Conservation (phyloP, 2,329 filamentous ascomycete genomes). For the Fusarium poae region DNA sequence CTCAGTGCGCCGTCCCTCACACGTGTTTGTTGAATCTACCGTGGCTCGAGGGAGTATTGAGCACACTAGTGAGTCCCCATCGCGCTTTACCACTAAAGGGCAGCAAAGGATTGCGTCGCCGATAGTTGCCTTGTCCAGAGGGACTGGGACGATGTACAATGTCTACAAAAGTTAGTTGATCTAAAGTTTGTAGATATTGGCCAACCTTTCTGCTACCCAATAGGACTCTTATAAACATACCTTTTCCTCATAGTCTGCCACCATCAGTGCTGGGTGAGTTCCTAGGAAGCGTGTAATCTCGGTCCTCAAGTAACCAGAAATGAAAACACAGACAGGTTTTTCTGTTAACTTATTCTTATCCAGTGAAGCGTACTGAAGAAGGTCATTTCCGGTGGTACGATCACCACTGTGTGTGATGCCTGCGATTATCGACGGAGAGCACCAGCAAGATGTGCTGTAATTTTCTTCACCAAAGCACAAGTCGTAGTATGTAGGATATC, state of each 20-base stretch:
- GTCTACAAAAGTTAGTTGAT: neutral
- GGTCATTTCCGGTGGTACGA: accelerated
- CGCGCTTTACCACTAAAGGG: constrained; percentile 17
- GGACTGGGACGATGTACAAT: constrained; percentile 19
- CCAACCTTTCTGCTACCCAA: too few relatives aligned
- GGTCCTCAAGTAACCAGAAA: constrained; percentile 2
- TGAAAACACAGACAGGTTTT: constrained; percentile 15
- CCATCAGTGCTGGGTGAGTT: neutral
- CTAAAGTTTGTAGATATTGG: too few relatives aligned
- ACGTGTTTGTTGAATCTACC: neutral
- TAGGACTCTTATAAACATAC: neutral
- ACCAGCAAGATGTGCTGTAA: constrained; percentile 6
- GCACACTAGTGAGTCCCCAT: neutral
- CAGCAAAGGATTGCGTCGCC: constrained; percentile 18
- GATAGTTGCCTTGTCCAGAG: constrained; percentile 19
- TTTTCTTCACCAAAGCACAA: constrained; percentile 13
- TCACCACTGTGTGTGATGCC: constrained; percentile 23
- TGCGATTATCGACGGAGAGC: neutral
- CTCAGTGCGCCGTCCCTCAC: accelerated
- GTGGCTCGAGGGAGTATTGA: constrained; percentile 12
- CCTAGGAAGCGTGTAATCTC: constrained; percentile 10
- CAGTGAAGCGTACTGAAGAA: constrained; percentile 15
- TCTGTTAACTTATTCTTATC: neutral
- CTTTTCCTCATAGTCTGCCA: constrained; percentile 17
- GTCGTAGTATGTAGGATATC: constrained; percentile 19